These are phyloP conservation scores for Ormosia emarginata DNA, from an alignment of 306 rosid genomes.

Conservation along the genomic window DNA sequence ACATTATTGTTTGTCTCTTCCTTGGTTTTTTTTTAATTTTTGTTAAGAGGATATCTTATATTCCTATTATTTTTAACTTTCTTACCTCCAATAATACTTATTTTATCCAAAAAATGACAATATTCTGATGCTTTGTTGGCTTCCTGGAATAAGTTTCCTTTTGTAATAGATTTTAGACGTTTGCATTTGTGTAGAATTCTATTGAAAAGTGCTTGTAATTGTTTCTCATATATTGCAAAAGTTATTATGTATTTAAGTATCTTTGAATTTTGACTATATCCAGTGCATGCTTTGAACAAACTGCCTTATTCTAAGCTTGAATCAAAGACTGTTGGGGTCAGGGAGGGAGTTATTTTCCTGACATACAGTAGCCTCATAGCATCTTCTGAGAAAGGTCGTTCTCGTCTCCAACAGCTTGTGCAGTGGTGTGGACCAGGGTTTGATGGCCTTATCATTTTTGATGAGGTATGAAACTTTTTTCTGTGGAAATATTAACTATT, in stretches of 20 bases:
- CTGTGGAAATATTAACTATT: constrained; percentile 18
- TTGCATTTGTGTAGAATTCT: background rate
- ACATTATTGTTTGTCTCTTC: background rate
- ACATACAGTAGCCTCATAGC: constrained; percentile 98
- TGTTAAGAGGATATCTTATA: background rate
- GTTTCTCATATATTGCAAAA: background rate
- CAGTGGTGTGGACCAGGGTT: constrained; percentile 92
- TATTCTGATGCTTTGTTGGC: background rate
- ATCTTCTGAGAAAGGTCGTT: constrained; percentile 93
- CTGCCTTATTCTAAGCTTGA: constrained; percentile 99
- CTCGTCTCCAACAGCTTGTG: constrained; percentile 90
- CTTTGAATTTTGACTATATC: constrained; percentile 18
- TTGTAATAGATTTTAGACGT: background rate
- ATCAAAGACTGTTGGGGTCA: constrained; percentile 86
- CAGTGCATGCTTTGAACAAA: constrained; percentile 99
- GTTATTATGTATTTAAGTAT: constrained; percentile 16
- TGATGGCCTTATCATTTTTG: constrained; percentile 87
- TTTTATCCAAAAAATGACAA: background rate
- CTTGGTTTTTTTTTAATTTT: background rate
- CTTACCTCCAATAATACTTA: background rate
- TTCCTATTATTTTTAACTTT: background rate
- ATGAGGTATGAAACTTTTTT: constrained; percentile 51
- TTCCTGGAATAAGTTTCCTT: constrained; percentile 5
- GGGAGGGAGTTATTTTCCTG: constrained; percentile 89
- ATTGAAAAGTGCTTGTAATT: background rate